phyloP scores from a whole-genome alignment of 495 filamentous ascomycete genomes.

The Apiosordaria backusii region DNA sequence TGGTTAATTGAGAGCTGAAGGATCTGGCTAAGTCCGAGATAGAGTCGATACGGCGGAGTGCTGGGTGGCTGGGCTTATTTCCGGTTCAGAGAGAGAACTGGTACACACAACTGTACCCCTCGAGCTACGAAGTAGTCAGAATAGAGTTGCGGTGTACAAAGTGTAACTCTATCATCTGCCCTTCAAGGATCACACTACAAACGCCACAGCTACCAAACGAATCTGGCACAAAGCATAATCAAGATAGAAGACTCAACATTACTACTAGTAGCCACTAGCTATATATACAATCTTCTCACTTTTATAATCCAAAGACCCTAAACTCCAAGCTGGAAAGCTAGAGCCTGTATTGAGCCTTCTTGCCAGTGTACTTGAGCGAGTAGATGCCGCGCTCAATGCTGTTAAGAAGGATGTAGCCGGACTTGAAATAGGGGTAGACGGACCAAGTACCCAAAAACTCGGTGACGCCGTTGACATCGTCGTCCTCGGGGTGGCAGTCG shows the following conservation, averaged over 20 bases:
- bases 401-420: conserved; percentile 56
- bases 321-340: not conserved
- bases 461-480: conserved; percentile 46
- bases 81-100: not conserved
- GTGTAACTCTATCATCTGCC: not conserved
- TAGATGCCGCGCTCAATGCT: conserved; percentile 59
- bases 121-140: too few relatives aligned
- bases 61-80: not conserved
- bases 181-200: not conserved
- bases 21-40: not conserved
- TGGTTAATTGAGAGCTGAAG: not conserved
- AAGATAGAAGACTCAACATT: not conserved
- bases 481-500: conserved; percentile 60
- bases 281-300: not conserved
- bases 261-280: not conserved
- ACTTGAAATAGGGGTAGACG: conserved; percentile 55
- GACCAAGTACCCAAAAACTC: conserved; percentile 59
- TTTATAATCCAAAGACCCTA: not conserved
- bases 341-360: conserved; percentile 13
- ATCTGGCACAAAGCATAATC: not conserved
- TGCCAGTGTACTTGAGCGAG: conserved; percentile 40
- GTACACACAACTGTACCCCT: not conserved
- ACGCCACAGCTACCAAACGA: not conserved
- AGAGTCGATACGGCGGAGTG: not conserved
- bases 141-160: not conserved